Base-by-base conservation (phyloP, 2,329 filamentous ascomycete genomes). In the Massarina eburnea region DNA sequence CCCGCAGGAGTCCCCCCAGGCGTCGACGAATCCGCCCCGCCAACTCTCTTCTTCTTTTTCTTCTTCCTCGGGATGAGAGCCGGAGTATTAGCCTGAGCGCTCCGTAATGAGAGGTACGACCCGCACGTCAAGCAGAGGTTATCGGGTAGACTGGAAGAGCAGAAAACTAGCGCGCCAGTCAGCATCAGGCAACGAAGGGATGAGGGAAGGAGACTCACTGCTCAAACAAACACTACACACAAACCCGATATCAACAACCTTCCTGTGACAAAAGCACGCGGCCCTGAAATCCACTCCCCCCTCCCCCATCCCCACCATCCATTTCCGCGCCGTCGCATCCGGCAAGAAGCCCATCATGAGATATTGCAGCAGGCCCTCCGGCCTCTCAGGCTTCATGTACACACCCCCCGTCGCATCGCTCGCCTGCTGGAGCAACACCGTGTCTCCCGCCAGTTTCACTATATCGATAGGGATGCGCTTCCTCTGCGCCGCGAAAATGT, bases 221-320 rank as follows among this genome's bases (percentile, higher is more conserved):
- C 89, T 95, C 35, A 99, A 76, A 66, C 94, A 99, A 58, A 99
- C 91, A 50, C 89, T 95, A 76, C 94, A 99, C 29, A 99, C 92
- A 67, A 89, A 99, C 8, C 91, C 94, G 1, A 91, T 83, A 71
- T 96, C 90, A 34, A 99, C 86, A 17, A 97, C 90, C 27, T 83
- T 83, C 40, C 92, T 81, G 72, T 99, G 94, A 68, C 94, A 99
- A 74, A 99, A 99, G 68, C 94, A 99, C 3, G 94, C 94, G n/a
- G 95, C 92, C 34, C 94, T 84, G 68, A 99, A 99, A 72, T 99
- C 95, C 34, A 99, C 91, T 35, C 87, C 85, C 45, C 91, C 88
- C 29, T 89, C 85, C 7, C 88, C 89, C 0, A 94, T 91, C 4
- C 86, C 76, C 33, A 96, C 80, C 33, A 99, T 75, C 46, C 85